Base-by-base conservation (phyloP, 495 filamentous ascomycete genomes). In the Xylaria castorea region DNA sequence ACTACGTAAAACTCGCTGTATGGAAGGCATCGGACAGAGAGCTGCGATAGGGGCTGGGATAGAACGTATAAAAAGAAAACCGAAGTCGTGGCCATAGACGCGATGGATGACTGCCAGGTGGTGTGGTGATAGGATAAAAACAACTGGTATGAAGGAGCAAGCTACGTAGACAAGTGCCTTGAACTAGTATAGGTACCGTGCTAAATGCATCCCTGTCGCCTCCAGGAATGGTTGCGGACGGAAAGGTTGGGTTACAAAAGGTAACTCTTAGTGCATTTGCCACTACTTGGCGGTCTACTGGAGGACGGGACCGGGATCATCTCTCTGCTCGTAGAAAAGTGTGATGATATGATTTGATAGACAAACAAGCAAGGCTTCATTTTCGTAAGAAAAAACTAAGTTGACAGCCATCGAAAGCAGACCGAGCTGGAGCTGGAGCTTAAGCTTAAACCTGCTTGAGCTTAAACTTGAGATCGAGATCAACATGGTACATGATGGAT, bases 141-240 rank as follows among this genome's bases (percentile, higher is more conserved):
- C 53, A 18, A 32, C 53, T 57, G 53, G 53, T 32, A 57, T 57
- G 27, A 32, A 57, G 53, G 53, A 57, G 27, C 14, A 57, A 57
- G 53, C 51, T 57, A 57, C 6, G 25, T 55, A 27, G 27, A 22
- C 32, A 57, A 11, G 16, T 27, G 11, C 48, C 20, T 51, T 22
- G 48, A 51, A 3, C 50, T 53, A 18, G 6, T 36, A 8, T 42
- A 25, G 27, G 14, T 57, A 9, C 58, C 34, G 38, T 61, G 58
- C 58, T 61, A n/a, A 14, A 61, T 38, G 34, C 57, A 61, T 38
- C 58, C 58, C 20, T 61, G 58, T 61, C 32, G 58, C 58, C n/a
- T n/a, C n/a, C 58, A 22, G 58, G 34, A 61, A 61, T 61, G 58
- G 30, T 58, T 16, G 53, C 27, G 30, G 53, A 32, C 53, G 32